A percentile compares a stretch with the other conserved stretches of the same genome.
phyloP scores from a whole-genome alignment of 2,329 filamentous ascomycete genomes.

The Epichloe baconii region DNA sequence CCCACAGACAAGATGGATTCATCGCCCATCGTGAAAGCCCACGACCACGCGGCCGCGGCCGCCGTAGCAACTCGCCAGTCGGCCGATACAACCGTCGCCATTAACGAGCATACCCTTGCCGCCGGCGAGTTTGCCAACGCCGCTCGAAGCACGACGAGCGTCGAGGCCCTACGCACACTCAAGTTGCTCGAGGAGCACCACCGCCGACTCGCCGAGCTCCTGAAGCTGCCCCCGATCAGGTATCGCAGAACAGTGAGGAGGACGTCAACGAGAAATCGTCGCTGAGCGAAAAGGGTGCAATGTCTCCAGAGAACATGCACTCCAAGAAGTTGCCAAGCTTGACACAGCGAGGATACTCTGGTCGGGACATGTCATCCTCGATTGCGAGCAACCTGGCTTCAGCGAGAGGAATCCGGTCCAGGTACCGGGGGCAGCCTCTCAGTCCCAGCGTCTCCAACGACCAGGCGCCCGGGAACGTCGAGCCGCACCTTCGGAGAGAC shows the following conservation, averaged over 20 bases:
- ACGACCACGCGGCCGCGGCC: slow-evolving; percentile 78
- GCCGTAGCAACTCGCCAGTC: slow-evolving; percentile 66
- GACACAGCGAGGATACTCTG: slow-evolving; percentile 35
- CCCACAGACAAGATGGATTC: slow-evolving; percentile 19
- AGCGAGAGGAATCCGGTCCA: slow-evolving; percentile 62
- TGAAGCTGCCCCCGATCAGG: slow-evolving; percentile 52
- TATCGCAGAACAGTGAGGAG: slow-evolving; percentile 19
- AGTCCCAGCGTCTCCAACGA: slow-evolving; percentile 63
- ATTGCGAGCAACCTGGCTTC: slow-evolving; percentile 83
- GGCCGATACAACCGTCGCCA: slow-evolving; percentile 64
- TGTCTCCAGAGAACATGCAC: not conserved
- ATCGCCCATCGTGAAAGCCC: slow-evolving; percentile 46
- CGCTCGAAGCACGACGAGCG: slow-evolving; percentile 52
- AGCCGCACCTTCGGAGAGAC: slow-evolving; percentile 38
- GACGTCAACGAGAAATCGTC: slow-evolving; percentile 9
- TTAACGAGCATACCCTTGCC: slow-evolving; percentile 77
- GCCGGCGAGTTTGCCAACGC: slow-evolving; percentile 81
- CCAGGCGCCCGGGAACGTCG: slow-evolving; percentile 57
- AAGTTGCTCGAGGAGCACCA: slow-evolving; percentile 82
- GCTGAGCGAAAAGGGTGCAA: slow-evolving; percentile 15
- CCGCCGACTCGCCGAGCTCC: slow-evolving; percentile 64
- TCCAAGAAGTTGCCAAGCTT: slow-evolving; percentile 16
- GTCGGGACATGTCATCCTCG: slow-evolving; percentile 62
- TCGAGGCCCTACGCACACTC: slow-evolving; percentile 71
- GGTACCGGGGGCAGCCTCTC: slow-evolving; percentile 53